phyloP scores from a whole-genome alignment of 495 filamentous ascomycete species.

The Xylaria sp. region DNA sequence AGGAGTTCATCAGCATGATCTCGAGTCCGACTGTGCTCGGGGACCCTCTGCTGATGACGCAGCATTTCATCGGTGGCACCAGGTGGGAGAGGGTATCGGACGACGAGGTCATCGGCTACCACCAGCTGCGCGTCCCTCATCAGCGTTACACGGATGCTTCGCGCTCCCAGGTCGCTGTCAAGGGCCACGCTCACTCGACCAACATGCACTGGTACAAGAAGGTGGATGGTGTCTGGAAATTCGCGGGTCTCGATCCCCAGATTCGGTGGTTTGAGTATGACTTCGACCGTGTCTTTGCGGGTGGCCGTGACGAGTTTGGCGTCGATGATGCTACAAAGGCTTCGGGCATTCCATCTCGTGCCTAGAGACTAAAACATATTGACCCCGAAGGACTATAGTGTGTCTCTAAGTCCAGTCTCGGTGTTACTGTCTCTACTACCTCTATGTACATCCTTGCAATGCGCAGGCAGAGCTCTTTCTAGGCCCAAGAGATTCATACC shows the following conservation, averaged over 20 bases:
- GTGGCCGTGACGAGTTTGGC: slow-evolving; percentile 54
- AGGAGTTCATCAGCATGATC: slow-evolving; percentile 74
- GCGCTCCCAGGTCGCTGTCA: slow-evolving; percentile 58
- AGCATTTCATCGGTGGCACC: slow-evolving; percentile 77
- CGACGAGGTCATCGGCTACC: slow-evolving; percentile 71
- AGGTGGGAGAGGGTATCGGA: slow-evolving; percentile 75
- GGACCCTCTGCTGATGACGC: slow-evolving; percentile 72
- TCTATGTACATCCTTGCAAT: background rate
- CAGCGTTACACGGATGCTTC: slow-evolving; percentile 64
- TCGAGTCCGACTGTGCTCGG: slow-evolving; percentile 72
- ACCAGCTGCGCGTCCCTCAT: slow-evolving; percentile 81
- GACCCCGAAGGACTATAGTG: background rate
- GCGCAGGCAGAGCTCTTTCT: background rate
- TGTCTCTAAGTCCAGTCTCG: background rate
- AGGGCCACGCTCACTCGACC: slow-evolving; percentile 74
- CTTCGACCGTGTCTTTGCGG: slow-evolving; percentile 59
- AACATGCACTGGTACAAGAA: slow-evolving; percentile 78
- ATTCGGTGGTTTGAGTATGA: slow-evolving; percentile 78
- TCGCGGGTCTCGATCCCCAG: slow-evolving; percentile 74
- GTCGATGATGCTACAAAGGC: slow-evolving; percentile 31
- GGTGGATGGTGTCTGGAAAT: slow-evolving; percentile 81
- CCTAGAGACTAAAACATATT: slow-evolving; percentile 4
- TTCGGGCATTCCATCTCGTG: slow-evolving; percentile 34
- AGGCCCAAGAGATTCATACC: background rate
- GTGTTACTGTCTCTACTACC: background rate